A percentile compares a stretch with the other conserved stretches of the same genome.
Evolutionary conservation across 495 filamentous ascomycete species (phyloP).

Genomic region (Podospora pseudopauciseta): DNA sequence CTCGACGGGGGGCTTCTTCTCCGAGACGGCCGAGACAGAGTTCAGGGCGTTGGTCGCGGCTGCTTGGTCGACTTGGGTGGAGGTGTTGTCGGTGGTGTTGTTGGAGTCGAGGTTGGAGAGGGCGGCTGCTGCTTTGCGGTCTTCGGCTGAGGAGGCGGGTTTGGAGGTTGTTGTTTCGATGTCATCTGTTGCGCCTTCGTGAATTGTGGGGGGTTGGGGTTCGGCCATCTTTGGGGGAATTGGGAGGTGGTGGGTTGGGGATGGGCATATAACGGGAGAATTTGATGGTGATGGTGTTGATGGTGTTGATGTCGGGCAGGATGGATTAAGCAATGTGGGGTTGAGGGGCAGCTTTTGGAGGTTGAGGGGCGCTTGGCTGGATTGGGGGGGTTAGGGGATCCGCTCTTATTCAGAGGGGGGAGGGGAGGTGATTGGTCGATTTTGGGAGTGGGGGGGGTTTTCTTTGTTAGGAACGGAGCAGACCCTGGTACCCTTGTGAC

Average conservation of each 20-base stretch:
- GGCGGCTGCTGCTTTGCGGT: constrained; percentile 86
- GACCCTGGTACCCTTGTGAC: constrained; percentile 1
- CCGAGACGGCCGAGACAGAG: constrained; percentile 57
- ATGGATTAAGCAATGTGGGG: constrained; percentile 7
- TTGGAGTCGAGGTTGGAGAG: constrained; percentile 66
- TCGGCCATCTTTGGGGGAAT: constrained; percentile 50
- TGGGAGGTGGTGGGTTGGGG: neutral
- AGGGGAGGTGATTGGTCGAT: constrained; percentile 19
- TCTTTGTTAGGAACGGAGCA: constrained; percentile 4
- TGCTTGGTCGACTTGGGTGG: constrained; percentile 69
- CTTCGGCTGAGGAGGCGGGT: constrained; percentile 70
- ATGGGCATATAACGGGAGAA: neutral
- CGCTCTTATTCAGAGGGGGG: neutral
- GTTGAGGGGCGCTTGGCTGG: neutral
- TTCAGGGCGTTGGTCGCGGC: constrained; percentile 83
- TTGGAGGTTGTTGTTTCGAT: constrained; percentile 62
- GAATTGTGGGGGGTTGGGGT: constrained; percentile 52
- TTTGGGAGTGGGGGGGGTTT: constrained; percentile 8
- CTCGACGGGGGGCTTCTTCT: constrained; percentile 28
- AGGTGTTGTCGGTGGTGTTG: constrained; percentile 54
- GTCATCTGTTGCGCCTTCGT: constrained; percentile 57
- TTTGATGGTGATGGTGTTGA: neutral
- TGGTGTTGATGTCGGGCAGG: constrained; percentile 15
- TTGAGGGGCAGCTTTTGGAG: neutral
- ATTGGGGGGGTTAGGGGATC: neutral